Percentiles rank a stretch among this genome's conserved stretches.
phyloP scores from a whole-genome alignment of 192 early-diverging fungal species.

The Coemansia sp. region DNA sequence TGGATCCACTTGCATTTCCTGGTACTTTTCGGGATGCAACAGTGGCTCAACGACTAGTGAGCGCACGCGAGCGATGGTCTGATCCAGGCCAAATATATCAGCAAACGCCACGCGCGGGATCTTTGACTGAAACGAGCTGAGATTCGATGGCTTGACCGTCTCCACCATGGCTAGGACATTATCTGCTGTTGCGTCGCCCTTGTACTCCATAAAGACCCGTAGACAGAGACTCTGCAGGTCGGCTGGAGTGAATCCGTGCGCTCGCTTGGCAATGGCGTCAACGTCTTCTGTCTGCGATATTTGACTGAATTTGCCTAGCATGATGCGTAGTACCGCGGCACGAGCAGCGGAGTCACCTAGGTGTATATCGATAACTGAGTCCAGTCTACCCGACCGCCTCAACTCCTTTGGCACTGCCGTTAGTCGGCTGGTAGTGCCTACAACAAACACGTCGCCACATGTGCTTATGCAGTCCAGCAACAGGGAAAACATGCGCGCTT shows the following conservation, averaged over 20 bases:
- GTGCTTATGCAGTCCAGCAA: slow-evolving; percentile 41
- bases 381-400: slow-evolving; percentile 37
- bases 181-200: slow-evolving; percentile 25
- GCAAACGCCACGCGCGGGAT: slow-evolving; percentile 66
- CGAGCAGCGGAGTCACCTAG: slow-evolving; percentile 30
- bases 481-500: slow-evolving; percentile 49
- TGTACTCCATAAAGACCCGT: slow-evolving; percentile 52
- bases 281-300: slow-evolving; percentile 22
- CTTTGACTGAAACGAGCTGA: slow-evolving; percentile 47
- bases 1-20: slow-evolving; percentile 66
- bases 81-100: slow-evolving; percentile 79
- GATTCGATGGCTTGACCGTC: slow-evolving; percentile 25
- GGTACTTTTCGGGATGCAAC: slow-evolving; percentile 42
- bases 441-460: slow-evolving; percentile 32
- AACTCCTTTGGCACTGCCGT: slow-evolving; percentile 35
- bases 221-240: slow-evolving; percentile 76
- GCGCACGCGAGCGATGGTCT: slow-evolving; percentile 62
- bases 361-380: slow-evolving; percentile 33
- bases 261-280: slow-evolving; percentile 26
- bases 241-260: slow-evolving; percentile 75
- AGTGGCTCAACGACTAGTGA: slow-evolving; percentile 59
- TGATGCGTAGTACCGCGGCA: slow-evolving; percentile 37
- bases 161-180: slow-evolving; percentile 22
- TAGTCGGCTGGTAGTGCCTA: slow-evolving; percentile 40
- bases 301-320: slow-evolving; percentile 38